A percentile compares a stretch with the other conserved stretches of the same genome.
Conservation (phyloP, 1,284 basidiomycete species). For the Spongispora temasekensis region DNA sequence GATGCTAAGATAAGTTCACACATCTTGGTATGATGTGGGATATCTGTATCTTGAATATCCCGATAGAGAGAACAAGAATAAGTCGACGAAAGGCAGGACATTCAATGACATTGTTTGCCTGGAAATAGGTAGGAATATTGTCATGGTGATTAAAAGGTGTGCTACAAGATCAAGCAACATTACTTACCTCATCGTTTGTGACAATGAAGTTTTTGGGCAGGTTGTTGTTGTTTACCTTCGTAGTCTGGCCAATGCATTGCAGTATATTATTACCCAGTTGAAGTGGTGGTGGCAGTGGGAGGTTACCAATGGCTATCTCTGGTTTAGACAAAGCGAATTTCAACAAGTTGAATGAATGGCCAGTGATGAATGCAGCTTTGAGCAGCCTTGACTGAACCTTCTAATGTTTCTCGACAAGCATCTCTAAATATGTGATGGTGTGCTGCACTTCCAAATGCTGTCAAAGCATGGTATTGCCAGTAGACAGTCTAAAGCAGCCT, state of each 20-base stretch:
- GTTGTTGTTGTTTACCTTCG: not conserved
- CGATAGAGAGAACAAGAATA: not conserved
- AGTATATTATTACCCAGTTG: not conserved
- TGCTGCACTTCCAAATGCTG: not conserved
- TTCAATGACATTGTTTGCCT: not conserved
- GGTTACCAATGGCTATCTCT: not conserved
- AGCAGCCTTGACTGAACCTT: not conserved
- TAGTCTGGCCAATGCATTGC: not conserved
- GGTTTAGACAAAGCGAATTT: not conserved
- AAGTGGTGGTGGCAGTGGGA: not conserved
- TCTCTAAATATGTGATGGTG: not conserved
- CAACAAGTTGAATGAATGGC: not conserved
- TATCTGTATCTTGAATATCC: not conserved
- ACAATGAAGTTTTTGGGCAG: not conserved
- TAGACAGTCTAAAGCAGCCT: not conserved
- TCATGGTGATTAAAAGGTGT: no score
- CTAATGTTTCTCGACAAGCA: not conserved
- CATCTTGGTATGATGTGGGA: not conserved
- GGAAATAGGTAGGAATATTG: no score
- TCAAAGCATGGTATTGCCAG: not conserved
- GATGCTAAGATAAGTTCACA: not conserved
- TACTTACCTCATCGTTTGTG: not conserved
- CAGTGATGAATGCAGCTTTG: not conserved
- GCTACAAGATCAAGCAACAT: no score
- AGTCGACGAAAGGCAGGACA: not conserved